Conservation (phyloP, 2,329 filamentous ascomycete genomes). For the Fonsecaea erecta region DNA sequence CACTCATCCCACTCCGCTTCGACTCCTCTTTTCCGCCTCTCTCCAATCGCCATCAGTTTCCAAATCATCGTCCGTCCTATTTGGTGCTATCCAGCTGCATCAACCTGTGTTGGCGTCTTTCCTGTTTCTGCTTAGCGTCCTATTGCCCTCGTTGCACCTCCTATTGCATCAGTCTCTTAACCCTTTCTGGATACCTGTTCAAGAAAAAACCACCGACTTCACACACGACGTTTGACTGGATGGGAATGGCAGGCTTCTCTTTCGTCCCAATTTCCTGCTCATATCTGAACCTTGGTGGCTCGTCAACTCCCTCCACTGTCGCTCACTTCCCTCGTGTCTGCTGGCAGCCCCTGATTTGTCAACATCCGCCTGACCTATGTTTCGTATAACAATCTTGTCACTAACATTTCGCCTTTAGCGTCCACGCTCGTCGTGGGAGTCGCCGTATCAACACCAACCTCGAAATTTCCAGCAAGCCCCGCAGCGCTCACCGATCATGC, state of each 20-base stretch:
- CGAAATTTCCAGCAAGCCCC: slow-evolving; percentile 19
- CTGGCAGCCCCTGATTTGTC: slow-evolving; percentile 12
- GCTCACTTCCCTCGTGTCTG: background rate
- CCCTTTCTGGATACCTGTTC: slow-evolving; percentile 26
- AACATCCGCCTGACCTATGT: slow-evolving; percentile 9
- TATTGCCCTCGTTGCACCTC: slow-evolving; percentile 2
- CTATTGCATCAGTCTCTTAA: slow-evolving; percentile 15
- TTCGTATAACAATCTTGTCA: slow-evolving; percentile 12
- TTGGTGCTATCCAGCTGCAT: slow-evolving; percentile 15
- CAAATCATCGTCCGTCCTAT: slow-evolving; percentile 11
- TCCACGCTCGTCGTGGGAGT: slow-evolving; percentile 31
- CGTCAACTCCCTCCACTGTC: background rate
- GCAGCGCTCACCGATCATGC: slow-evolving; percentile 17
- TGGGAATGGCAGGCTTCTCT: background rate
- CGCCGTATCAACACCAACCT: slow-evolving; percentile 21
- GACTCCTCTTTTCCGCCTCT: background rate
- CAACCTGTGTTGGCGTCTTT: slow-evolving; percentile 8
- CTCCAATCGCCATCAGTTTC: slow-evolving; percentile 5
- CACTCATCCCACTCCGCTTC: slow-evolving; percentile 18
- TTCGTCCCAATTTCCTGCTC: background rate
- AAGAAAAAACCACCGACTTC: background rate
- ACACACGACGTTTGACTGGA: background rate
- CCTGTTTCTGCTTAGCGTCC: slow-evolving; percentile 5
- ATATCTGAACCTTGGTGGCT: background rate
- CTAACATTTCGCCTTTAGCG: slow-evolving; percentile 31